phyloP scores from a whole-genome alignment of 179 eudicot species.

The Beta lomatogona region DNA sequence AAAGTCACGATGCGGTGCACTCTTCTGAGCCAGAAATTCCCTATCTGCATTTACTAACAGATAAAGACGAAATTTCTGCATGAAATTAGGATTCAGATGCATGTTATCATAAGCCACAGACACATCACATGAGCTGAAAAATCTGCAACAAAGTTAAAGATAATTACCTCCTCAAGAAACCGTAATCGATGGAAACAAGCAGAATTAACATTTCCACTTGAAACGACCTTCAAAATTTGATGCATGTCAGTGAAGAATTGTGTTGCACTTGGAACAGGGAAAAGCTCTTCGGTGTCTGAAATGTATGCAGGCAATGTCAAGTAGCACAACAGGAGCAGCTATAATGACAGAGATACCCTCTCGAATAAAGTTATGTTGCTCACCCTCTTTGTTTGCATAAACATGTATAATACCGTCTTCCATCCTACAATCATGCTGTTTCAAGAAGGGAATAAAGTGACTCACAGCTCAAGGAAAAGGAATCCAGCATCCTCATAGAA shows the following conservation, averaged over 20 bases:
- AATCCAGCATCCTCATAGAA: conserved; percentile 15
- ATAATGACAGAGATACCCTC: background rate
- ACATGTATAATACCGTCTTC: conserved; percentile 81
- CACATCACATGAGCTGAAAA: conserved; percentile 5
- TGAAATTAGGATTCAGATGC: conserved; percentile 41
- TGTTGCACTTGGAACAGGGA: conserved; percentile 74
- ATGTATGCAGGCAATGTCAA: conserved; percentile 10
- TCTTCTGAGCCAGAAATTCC: conserved; percentile 79
- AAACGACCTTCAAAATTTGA: conserved; percentile 56
- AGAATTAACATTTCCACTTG: conserved; percentile 68
- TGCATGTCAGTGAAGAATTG: conserved; percentile 78
- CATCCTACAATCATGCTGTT: conserved; percentile 74
- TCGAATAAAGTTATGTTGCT: conserved; percentile 16
- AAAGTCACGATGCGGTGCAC: conserved; percentile 88
- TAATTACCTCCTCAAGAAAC: conserved; percentile 72
- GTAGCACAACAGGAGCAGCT: conserved; percentile 4
- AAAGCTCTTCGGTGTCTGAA: conserved; percentile 61
- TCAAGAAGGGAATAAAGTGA: conserved; percentile 15
- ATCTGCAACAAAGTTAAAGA: background rate
- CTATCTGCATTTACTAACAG: conserved; percentile 80
- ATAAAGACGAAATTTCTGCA: conserved; percentile 90
- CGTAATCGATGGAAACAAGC: conserved; percentile 70
- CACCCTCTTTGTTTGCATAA: conserved; percentile 74
- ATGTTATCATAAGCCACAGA: conserved; percentile 35
- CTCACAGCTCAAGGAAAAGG: conserved; percentile 15